Percentiles rank a stretch among this genome's conserved stretches.
Conservation (phyloP, 2,329 filamentous ascomycete genomes). For the Trichoderma harzianum region DNA sequence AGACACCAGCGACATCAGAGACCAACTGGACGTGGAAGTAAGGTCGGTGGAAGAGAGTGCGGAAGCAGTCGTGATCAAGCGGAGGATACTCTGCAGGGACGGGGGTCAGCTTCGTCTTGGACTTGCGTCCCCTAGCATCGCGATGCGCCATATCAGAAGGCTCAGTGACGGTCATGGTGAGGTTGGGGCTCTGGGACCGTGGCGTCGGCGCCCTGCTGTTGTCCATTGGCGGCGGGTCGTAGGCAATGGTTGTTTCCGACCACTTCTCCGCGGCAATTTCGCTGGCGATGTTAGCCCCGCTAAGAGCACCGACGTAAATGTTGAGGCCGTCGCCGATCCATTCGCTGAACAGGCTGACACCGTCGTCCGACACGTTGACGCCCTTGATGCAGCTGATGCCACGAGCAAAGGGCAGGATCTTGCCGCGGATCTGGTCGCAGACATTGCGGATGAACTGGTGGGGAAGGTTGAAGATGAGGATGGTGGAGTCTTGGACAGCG, state of each 20-base stretch:
- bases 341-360: slow-evolving; percentile 88
- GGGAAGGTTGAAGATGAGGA: slow-evolving; percentile 93
- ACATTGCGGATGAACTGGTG: slow-evolving; percentile 93
- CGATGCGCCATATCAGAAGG: slow-evolving; percentile 61
- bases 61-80: slow-evolving; percentile 79
- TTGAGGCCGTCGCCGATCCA: slow-evolving; percentile 86
- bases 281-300: slow-evolving; percentile 91
- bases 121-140: slow-evolving; percentile 64
- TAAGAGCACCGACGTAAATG: slow-evolving; percentile 95
- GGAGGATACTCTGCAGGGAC: slow-evolving; percentile 80
- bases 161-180: slow-evolving; percentile 48
- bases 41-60: slow-evolving; percentile 85
- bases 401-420: slow-evolving; percentile 87
- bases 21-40: slow-evolving; percentile 98
- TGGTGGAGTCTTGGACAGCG: slow-evolving; percentile 77
- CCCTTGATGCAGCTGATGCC: slow-evolving; percentile 98
- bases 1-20: slow-evolving; percentile 93
- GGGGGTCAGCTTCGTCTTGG: slow-evolving; percentile 67
- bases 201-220: slow-evolving; percentile 65
- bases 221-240: slow-evolving; percentile 87
- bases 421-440: slow-evolving; percentile 78
- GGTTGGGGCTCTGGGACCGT: slow-evolving; percentile 45
- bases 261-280: slow-evolving; percentile 96
- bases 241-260: slow-evolving; percentile 95
- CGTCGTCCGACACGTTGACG: slow-evolving; percentile 84